Evolutionary conservation across 2,329 filamentous ascomycete genomes (phyloP).

Genomic region (Fusarium humuli): DNA sequence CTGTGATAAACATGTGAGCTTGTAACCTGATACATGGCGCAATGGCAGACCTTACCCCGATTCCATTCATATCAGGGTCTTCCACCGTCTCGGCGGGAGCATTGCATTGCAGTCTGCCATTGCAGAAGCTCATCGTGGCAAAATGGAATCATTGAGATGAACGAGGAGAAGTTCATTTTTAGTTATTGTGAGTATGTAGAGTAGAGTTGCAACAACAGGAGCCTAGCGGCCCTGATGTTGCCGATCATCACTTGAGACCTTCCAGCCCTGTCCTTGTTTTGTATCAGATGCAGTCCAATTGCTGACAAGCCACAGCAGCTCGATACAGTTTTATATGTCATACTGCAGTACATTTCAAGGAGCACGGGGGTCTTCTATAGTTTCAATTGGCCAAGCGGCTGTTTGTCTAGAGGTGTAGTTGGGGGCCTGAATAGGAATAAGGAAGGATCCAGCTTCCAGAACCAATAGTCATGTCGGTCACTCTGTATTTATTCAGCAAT

Average conservation of each 20-base stretch:
- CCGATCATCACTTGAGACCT: conserved; percentile 5
- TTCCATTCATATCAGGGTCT: conserved; percentile 35
- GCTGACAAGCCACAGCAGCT: conserved; percentile 1
- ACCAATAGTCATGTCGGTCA: no score
- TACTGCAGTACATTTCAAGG: neutral
- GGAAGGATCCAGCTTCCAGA: neutral
- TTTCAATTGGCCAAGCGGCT: neutral
- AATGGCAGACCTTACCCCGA: conserved; percentile 10
- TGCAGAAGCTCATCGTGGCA: conserved; percentile 8
- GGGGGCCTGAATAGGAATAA: neutral
- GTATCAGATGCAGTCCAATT: neutral
- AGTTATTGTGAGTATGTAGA: neutral
- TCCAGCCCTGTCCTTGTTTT: conserved; percentile 23
- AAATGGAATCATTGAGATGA: neutral
- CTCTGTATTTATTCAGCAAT: neutral
- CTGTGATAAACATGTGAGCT: conserved; percentile 6
- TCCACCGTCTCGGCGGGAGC: conserved; percentile 2
- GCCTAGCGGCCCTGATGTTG: neutral
- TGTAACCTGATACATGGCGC: neutral
- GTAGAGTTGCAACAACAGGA: neutral
- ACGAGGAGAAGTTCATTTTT: neutral
- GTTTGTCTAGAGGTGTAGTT: neutral
- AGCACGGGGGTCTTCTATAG: neutral
- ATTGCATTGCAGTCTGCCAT: conserved; percentile 3
- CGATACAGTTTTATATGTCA: neutral